These are phyloP conservation scores for Anthracocystis panici-leucophaei DNA, from an alignment of 1,284 basidiomycete genomes.

Conservation along the genomic window DNA sequence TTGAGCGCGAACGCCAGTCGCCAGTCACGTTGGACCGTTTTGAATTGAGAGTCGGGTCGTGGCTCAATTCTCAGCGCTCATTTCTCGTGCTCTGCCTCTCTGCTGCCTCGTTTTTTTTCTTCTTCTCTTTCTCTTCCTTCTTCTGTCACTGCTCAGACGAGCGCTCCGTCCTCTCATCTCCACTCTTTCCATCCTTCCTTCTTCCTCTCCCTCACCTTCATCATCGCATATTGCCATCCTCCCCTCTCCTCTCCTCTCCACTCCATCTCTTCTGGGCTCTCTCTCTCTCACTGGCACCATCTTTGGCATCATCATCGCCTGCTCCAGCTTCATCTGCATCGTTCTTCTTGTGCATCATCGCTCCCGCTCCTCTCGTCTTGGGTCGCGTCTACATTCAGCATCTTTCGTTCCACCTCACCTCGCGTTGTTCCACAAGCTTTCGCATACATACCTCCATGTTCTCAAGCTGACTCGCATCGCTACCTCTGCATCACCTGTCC, in stretches of 20 bases:
- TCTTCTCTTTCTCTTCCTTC: background rate
- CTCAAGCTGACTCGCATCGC: slow-evolving; percentile 27
- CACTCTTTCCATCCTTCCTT: slow-evolving; percentile 7
- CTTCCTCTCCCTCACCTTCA: background rate
- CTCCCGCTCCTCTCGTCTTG: slow-evolving; percentile 4
- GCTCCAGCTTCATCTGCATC: slow-evolving; percentile 3
- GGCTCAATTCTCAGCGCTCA: slow-evolving; percentile 6
- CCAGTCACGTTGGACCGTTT: slow-evolving; percentile 31
- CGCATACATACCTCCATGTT: slow-evolving; percentile 14
- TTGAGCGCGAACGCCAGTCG: slow-evolving; percentile 41
- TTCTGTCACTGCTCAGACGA: slow-evolving; percentile 20
- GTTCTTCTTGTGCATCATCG: slow-evolving; percentile 4
- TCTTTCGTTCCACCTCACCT: slow-evolving; percentile 6
- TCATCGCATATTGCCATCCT: slow-evolving; percentile 14
- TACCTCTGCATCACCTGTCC: slow-evolving; percentile 14
- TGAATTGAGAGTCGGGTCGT: slow-evolving; percentile 29
- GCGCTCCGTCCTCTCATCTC: slow-evolving; percentile 5
- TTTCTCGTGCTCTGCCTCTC: slow-evolving; percentile 20
- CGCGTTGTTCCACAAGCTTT: slow-evolving; percentile 19
- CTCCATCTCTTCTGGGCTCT: background rate
- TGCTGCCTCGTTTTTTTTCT: slow-evolving; percentile 22
- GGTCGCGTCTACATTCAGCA: slow-evolving; percentile 20
- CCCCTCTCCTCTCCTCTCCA: slow-evolving; percentile 1
- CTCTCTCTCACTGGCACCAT: background rate
- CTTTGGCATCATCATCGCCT: slow-evolving; percentile 2